Conservation (phyloP, 2,329 filamentous ascomycete species). For the Penicillium sp. region DNA sequence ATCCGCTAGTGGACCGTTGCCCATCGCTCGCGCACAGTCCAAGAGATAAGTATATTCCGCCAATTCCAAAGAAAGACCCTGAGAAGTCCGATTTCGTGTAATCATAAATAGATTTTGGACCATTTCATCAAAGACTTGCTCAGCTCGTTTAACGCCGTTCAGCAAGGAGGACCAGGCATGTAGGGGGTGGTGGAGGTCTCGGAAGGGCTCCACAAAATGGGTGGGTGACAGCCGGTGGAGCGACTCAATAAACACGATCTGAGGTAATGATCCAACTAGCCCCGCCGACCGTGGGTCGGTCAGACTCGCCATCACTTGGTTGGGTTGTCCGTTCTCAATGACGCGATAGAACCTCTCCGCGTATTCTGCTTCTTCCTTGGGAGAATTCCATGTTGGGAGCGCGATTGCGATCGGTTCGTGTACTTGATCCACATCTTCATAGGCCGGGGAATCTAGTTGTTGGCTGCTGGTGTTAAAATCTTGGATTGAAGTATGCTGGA, state of each 20-base stretch:
- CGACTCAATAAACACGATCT: conserved; percentile 62
- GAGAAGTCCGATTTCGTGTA: conserved; percentile 36
- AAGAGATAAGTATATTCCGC: conserved; percentile 55
- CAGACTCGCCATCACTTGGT: conserved; percentile 41
- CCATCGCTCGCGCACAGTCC: conserved; percentile 51
- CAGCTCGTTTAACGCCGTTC: conserved; percentile 42
- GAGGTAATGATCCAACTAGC: conserved; percentile 47
- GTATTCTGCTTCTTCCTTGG: conserved; percentile 13
- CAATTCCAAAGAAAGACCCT: conserved; percentile 41
- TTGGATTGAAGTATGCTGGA: neutral
- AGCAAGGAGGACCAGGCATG: conserved; percentile 50
- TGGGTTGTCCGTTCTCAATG: conserved; percentile 40
- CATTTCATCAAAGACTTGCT: conserved; percentile 43
- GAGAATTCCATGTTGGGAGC: conserved; percentile 9
- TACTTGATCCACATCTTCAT: neutral
- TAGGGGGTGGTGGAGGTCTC: conserved; percentile 49
- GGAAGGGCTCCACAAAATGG: conserved; percentile 49
- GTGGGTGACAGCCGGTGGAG: conserved; percentile 62
- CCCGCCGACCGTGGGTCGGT: conserved; percentile 30
- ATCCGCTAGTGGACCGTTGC: conserved; percentile 45
- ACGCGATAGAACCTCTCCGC: conserved; percentile 24
- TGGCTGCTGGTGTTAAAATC: neutral
- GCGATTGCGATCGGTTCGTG: neutral
- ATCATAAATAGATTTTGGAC: conserved; percentile 38
- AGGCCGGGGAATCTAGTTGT: neutral